Evolutionary conservation across 345 rosid genomes (phyloP).

Genomic region (Populus deltoides): DNA sequence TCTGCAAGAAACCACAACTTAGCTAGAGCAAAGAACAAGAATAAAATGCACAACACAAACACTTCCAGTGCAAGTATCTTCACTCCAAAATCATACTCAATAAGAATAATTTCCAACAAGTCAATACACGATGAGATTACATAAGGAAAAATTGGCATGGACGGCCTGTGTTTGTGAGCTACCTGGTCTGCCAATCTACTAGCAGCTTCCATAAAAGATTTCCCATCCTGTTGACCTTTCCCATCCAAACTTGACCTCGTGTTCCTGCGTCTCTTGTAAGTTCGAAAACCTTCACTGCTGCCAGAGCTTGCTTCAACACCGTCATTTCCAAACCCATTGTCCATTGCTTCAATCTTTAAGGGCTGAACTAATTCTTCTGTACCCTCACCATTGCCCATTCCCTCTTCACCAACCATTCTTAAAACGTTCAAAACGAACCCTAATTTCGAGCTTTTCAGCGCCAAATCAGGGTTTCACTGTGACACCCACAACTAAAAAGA

Average conservation of each 20-base stretch:
- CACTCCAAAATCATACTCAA: not conserved
- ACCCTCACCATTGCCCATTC: conserved; percentile 38
- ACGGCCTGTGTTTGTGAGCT: not conserved
- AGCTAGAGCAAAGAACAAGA: conserved; percentile 6
- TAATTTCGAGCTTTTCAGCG: conserved; percentile 19
- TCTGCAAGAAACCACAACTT: conserved; percentile 25
- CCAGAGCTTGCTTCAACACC: conserved; percentile 41
- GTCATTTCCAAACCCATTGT: conserved; percentile 38
- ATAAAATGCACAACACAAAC: not conserved
- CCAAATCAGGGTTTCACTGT: conserved; percentile 37
- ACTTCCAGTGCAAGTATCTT: not conserved
- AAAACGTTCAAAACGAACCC: conserved; percentile 7
- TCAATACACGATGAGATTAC: not conserved
- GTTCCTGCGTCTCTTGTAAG: conserved; percentile 74
- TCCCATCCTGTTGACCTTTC: conserved; percentile 34
- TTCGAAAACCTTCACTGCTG: conserved; percentile 39
- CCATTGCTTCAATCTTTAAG: conserved; percentile 35
- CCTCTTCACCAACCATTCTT: conserved; percentile 48
- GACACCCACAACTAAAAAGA: conserved; percentile 12
- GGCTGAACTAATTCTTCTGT: conserved; percentile 24
- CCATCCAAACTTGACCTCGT: conserved; percentile 36
- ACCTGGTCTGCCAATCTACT: conserved; percentile 49
- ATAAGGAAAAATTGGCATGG: not conserved
- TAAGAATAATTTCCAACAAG: not conserved
- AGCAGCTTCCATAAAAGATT: conserved; percentile 34